Conservation (phyloP, 805 yeast genomes). For the Debaryomyces prosopidis region DNA sequence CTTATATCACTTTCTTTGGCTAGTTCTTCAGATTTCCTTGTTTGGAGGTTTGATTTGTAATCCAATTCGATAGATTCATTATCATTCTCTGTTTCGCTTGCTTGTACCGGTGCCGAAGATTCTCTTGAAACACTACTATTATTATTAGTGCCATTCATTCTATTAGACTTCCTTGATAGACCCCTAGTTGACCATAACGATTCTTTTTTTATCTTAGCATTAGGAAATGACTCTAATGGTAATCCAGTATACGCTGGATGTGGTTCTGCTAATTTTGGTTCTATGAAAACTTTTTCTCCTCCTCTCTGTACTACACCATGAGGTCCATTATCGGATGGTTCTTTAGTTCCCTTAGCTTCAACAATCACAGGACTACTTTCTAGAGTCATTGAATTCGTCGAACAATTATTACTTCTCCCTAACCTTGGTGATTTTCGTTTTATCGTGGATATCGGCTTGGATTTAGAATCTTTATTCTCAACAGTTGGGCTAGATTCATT, state of each 20-base stretch:
- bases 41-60: constrained; percentile 13
- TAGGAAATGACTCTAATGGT: constrained; percentile 71
- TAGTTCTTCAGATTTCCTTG: constrained; percentile 11
- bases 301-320: constrained; percentile 12
- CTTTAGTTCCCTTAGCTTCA: constrained; percentile 4
- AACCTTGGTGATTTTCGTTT: constrained; percentile 5
- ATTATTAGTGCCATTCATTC: neutral
- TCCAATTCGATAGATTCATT: constrained; percentile 11
- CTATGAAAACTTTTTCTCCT: constrained; percentile 42
- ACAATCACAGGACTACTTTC: constrained; percentile 11
- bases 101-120: constrained; percentile 11
- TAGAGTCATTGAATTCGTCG: neutral
- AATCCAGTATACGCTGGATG: constrained; percentile 68
- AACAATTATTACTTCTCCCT: neutral
- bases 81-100: constrained; percentile 11
- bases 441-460: neutral
- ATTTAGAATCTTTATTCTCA: neutral
- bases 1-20: constrained; percentile 20
- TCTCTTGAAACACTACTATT: constrained; percentile 4
- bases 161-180: constrained; percentile 9
- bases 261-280: constrained; percentile 59
- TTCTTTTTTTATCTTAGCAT: constrained; percentile 55
- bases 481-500: neutral
- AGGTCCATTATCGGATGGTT: constrained; percentile 1
- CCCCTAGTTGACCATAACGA: constrained; percentile 49